Base-by-base conservation (phyloP, 805 yeast species). In the Lipomyces anomalus region DNA sequence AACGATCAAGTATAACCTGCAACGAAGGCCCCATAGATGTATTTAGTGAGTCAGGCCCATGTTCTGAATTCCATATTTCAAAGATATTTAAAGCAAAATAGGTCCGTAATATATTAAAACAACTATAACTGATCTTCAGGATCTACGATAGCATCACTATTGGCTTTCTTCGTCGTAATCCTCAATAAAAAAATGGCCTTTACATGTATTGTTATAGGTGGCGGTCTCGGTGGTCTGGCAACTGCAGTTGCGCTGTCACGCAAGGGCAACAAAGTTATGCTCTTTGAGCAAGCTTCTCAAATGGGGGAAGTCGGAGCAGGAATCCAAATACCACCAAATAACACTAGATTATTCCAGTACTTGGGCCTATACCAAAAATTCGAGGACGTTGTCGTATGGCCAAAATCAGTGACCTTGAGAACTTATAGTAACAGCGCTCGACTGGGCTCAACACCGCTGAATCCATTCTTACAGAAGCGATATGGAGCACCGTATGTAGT, bases 221-320 rank as follows among this genome's bases (percentile, higher is more conserved):
- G 64, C 16, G 66, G 66, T 11, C 47, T 62, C 23, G 66, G 67
- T 21, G 66, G 66, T 17, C 47, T 62, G 11, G 52, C 65, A 16
- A 64, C 66, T 4, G 61, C 61, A 23, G 56, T 62, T 28, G 64
- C 59, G 6, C 47, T 62, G 39, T 46, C 44, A 9, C 26, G 45
- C 23, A 43, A 54, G 13, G 67, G 65, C n/a, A 66, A 62, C 42
- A 38, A 44, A 4, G 67, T 62, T 20, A 48, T 46, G 3, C 43
- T 62, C 17, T 49, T 62, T 20, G 67, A 62, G 44, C 52, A 58
- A 22, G 63, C 66, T 16, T 47, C 54, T 7, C 52, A 44, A 22
- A 48, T 61, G 18, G 62, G 62, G 4, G 67, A 62, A 46, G 65
- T 63, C 33, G 67, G 67, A n/a, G 67, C 67, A 16, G 67, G 67